These are phyloP conservation scores for Ogataea hybrid DNA, from an alignment of 1,139 yeast species.

Conservation along the genomic window DNA sequence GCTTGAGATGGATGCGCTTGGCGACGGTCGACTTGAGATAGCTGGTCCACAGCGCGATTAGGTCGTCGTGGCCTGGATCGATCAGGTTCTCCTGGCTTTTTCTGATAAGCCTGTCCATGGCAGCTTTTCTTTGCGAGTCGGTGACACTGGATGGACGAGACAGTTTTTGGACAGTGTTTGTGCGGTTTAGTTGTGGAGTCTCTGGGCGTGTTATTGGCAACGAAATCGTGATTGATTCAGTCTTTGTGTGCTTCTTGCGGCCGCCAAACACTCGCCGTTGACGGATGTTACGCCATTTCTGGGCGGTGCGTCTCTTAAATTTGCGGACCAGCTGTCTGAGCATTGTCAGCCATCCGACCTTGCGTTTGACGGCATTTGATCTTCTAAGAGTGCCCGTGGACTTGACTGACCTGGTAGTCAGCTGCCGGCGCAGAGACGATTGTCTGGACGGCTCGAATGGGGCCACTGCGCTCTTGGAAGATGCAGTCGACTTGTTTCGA, in stretches of 20 bases:
- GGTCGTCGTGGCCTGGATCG: slow-evolving; percentile 4
- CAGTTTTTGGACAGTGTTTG: slow-evolving; percentile 1
- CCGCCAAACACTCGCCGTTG: slow-evolving; percentile 4
- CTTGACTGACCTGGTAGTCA: not conserved
- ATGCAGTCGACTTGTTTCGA: not conserved
- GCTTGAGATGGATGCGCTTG: slow-evolving; percentile 29
- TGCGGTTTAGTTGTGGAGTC: not conserved
- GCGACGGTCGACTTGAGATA: slow-evolving; percentile 26
- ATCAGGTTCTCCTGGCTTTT: slow-evolving; percentile 4
- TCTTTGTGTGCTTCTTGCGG: not conserved
- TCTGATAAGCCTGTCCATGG: slow-evolving; percentile 3
- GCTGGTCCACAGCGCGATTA: slow-evolving; percentile 29
- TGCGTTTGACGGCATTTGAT: slow-evolving; percentile 30
- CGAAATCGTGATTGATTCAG: not conserved
- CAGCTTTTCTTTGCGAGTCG: not conserved
- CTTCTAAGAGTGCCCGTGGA: slow-evolving; percentile 20
- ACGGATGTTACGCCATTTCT: slow-evolving; percentile 16
- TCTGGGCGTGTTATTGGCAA: not conserved
- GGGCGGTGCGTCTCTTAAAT: slow-evolving; percentile 13
- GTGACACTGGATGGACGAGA: not conserved
- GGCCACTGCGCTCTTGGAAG: slow-evolving; percentile 1
- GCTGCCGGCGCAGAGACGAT: slow-evolving; percentile 5
- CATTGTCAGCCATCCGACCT: slow-evolving; percentile 25
- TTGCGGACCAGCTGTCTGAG: slow-evolving; percentile 14
- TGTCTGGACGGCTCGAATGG: slow-evolving; percentile 3